Evolutionary conservation across 225 moss, liverwort and hornwort genomes (phyloP).

Genomic region (Polytrichum commune): DNA sequence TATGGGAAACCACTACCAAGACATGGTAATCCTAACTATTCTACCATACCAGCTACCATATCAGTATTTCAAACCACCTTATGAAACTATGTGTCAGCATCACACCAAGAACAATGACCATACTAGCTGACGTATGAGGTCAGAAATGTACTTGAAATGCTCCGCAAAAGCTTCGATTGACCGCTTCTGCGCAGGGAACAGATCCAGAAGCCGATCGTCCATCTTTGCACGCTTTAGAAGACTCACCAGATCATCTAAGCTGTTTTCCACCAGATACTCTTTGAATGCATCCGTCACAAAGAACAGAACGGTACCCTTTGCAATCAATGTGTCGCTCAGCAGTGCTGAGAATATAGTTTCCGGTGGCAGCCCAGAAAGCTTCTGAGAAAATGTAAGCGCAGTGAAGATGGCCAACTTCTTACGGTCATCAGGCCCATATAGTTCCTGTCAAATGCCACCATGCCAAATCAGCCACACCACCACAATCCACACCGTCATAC

Average conservation of each 20-base stretch:
- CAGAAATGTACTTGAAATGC: constrained; percentile 69
- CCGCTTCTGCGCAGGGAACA: constrained; percentile 95
- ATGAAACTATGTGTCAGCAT: no score
- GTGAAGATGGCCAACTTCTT: constrained; percentile 98
- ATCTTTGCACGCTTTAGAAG: constrained; percentile 96
- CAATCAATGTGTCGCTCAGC: constrained; percentile 79
- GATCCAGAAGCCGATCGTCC: constrained; percentile 89
- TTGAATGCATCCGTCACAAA: constrained; percentile 93
- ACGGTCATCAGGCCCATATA: constrained; percentile 84
- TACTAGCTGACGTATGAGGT: not conserved
- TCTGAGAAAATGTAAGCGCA: constrained; percentile 95
- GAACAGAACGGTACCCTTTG: constrained; percentile 81
- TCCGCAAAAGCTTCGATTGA: constrained; percentile 89
- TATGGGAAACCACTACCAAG: no score
- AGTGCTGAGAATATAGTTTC: constrained; percentile 93
- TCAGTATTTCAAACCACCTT: no score
- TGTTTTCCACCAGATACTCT: constrained; percentile 93
- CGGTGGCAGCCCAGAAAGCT: constrained; percentile 91
- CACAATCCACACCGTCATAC: no score
- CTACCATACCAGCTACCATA: not conserved
- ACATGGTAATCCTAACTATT: no score
- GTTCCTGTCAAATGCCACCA: constrained; percentile 43
- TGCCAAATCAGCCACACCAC: no score
- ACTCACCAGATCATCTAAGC: constrained; percentile 86
- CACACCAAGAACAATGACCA: no score